A percentile compares a stretch with the other conserved stretches of the same genome.
Conservation (phyloP, 352 stramenopile genomes). For the Phytopythium sindhum region DNA sequence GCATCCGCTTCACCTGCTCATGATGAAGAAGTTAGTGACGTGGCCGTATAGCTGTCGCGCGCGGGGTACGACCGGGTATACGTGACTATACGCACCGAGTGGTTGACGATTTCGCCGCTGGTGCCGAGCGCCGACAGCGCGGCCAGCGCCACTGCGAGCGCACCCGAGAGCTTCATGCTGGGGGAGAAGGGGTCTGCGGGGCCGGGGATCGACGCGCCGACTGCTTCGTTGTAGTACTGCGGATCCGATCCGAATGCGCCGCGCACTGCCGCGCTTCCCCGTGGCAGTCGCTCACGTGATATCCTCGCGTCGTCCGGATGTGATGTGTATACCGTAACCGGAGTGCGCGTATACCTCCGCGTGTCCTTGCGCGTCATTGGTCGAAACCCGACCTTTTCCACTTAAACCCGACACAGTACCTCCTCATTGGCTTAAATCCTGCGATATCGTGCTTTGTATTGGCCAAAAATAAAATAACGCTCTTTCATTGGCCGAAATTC, state of each 20-base stretch:
- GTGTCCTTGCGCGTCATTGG: not conserved
- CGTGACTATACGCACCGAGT: constrained; percentile 35
- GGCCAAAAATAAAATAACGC: not conserved
- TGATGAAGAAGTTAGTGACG: constrained; percentile 7
- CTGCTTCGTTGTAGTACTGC: too few species aligned
- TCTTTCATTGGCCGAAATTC: constrained; percentile 8
- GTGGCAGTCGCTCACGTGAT: constrained; percentile 8
- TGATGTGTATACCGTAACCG: constrained; percentile 3
- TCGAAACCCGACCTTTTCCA: not conserved
- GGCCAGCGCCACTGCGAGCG: constrained; percentile 8
- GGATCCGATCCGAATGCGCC: too few species aligned
- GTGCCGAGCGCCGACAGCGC: constrained; percentile 17
- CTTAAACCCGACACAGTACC: not conserved
- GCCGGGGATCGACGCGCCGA: not conserved
- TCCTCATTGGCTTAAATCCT: constrained; percentile 9
- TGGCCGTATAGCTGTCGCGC: not conserved
- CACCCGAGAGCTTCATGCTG: constrained; percentile 4
- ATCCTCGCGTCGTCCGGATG: constrained; percentile 16
- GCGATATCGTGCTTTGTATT: constrained; percentile 1
- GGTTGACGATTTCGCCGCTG: constrained; percentile 65
- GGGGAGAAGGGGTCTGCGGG: not conserved
- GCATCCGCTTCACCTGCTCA: constrained; percentile 61
- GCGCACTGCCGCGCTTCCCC: constrained; percentile 3
- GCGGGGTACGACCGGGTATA: not conserved
- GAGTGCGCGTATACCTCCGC: too few species aligned